These are phyloP conservation scores for Pilaira anomala DNA, from an alignment of 192 early-diverging fungal genomes.

Conservation along the genomic window DNA sequence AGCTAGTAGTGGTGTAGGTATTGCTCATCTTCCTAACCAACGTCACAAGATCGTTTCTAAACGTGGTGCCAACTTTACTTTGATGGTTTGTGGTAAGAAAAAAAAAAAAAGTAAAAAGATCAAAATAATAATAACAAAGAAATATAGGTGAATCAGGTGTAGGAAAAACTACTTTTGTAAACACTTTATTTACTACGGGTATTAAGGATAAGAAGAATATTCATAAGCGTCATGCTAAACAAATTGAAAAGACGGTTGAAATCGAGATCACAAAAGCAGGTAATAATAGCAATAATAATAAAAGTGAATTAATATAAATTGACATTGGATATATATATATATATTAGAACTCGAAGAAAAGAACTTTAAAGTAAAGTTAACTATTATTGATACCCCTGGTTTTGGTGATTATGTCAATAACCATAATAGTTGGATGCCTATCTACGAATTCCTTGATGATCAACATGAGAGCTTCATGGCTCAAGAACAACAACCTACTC, in stretches of 20 bases:
- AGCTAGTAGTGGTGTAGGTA: slow-evolving; percentile 59
- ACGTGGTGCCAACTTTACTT: slow-evolving; percentile 89
- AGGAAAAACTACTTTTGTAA: slow-evolving; percentile 98
- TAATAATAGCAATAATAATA: slow-evolving; percentile 28
- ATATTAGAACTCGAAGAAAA: slow-evolving; percentile 87
- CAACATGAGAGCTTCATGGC: slow-evolving; percentile 88
- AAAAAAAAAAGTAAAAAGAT: background rate
- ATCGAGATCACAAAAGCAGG: slow-evolving; percentile 98
- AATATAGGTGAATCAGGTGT: slow-evolving; percentile 83
- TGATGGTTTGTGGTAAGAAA: slow-evolving; percentile 92
- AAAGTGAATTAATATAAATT: background rate
- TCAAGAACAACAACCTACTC: slow-evolving; percentile 86
- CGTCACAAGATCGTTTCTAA: slow-evolving; percentile 89
- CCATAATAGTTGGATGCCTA: slow-evolving; percentile 91
- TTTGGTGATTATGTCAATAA: slow-evolving; percentile 99
- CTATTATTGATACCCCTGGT: slow-evolving; percentile 95
- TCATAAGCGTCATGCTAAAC: slow-evolving; percentile 75
- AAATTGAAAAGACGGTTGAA: slow-evolving; percentile 92
- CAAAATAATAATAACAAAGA: background rate
- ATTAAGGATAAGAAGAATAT: slow-evolving; percentile 34
- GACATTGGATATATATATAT: background rate
- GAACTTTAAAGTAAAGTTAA: slow-evolving; percentile 86
- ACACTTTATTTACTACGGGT: slow-evolving; percentile 90
- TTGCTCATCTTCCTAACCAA: slow-evolving; percentile 93
- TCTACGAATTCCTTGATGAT: slow-evolving; percentile 91